Base-by-base conservation (phyloP, 352 stramenopile species). In the Phytophthora niederhauseri region DNA sequence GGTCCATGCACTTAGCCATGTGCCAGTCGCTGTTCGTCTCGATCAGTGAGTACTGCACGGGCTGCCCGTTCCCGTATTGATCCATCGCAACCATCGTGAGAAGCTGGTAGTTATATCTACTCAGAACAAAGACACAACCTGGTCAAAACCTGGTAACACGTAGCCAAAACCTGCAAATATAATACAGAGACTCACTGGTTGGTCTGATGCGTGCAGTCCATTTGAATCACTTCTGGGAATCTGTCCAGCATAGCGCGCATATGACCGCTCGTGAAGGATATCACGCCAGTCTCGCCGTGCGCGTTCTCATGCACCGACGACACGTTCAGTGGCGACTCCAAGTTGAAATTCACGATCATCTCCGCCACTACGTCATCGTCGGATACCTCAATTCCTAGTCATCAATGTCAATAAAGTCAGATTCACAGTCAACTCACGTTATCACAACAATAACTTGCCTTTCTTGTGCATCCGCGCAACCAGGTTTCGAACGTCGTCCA, bases 21-120 rank as follows among this genome's bases (percentile, higher is more conserved):
- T 61, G 55, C 48, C 55, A 65, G 12, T 70, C 48, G 8, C 12
- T 3, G 14, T 46, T 66, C 7, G 50, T 56, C 20, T 65, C 63
- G 0, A 71, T 15, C 8, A 66, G 15, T 0, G 38, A 71, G 49
- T 71, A 61, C 24, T 71, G 57, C 0, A 66, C 64, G 0, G 57
- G 15, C 20, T 66, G 38, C 3, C 41, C 55, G 0, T 70, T 14
- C 0, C 55, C 41, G 12, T 46, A 59, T 20, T 70, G 38, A 50
- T 70, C 49, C 49, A 65, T 58, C n/a, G 45, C 54, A 4, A 70
- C 38, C 34, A 61, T 46, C 1, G 38, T 34, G 2, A 61, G 17
- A 34, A 66, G 28, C 28, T 66, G 64, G 7, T 66, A 66, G 24
- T 70, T 70, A 43, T 70, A 65, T 19, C 61, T 61, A n/a, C 1